Conservation (phyloP, 805 yeast species). For the Maudiozyma barnettii region DNA sequence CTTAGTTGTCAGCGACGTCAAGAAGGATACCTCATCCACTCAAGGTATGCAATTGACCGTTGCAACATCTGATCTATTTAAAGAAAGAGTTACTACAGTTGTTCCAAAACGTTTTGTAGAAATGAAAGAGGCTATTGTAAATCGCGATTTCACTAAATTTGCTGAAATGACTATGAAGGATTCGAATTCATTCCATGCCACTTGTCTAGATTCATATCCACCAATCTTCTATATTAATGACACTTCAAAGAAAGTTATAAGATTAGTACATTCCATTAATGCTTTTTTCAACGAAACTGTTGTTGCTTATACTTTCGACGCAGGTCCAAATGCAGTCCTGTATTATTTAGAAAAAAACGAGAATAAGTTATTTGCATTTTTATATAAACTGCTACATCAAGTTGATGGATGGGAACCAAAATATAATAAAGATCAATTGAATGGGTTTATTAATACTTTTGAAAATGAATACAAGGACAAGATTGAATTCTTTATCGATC, state of each 20-base stretch:
- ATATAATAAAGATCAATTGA: conserved; percentile 24
- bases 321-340: conserved; percentile 97
- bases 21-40: conserved; percentile 91
- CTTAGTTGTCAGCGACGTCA: conserved; percentile 83
- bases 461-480: conserved; percentile 10
- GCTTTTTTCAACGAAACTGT: conserved; percentile 43
- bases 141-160: conserved; percentile 68
- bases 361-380: conserved; percentile 56
- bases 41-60: conserved; percentile 96
- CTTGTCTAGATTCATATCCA: conserved; percentile 91
- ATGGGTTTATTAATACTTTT: conserved; percentile 17
- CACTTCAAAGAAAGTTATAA: conserved; percentile 74
- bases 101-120: conserved; percentile 79
- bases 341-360: conserved; percentile 78
- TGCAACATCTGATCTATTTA: conserved; percentile 75
- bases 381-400: conserved; percentile 48
- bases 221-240: conserved; percentile 94
- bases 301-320: conserved; percentile 97
- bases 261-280: conserved; percentile 70
- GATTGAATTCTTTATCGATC: conserved; percentile 28
- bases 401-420: conserved; percentile 63
- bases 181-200: conserved; percentile 95
- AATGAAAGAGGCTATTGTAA: conserved; percentile 69
- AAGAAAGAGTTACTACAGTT: conserved; percentile 64
- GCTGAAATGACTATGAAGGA: conserved; percentile 92